Evolutionary conservation across 768 basidiomycete species (phyloP).

Genomic region (Amanita thiersii): DNA sequence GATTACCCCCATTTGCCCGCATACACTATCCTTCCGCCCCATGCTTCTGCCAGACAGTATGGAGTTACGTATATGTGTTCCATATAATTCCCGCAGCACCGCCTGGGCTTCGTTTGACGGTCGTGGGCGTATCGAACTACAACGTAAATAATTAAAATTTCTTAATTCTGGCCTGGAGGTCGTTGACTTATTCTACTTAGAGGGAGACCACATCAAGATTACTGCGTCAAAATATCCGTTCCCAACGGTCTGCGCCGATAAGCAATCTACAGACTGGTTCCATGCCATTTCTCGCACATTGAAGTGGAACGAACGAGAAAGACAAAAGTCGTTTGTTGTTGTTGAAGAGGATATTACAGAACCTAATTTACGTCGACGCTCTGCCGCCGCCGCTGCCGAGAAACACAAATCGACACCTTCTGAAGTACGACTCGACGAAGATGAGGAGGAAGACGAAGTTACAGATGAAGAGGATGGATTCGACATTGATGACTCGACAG

Average conservation of each 20-base stretch:
- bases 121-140: conserved; percentile 89
- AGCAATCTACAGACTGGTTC: conserved; percentile 99
- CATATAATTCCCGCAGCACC: conserved; percentile 95
- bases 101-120: conserved; percentile 99
- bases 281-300: conserved; percentile 91
- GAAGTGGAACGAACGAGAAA: conserved; percentile 98
- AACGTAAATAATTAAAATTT: conserved; percentile 53
- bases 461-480: conserved; percentile 65
- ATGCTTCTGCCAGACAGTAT: conserved; percentile 98
- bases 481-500: conserved; percentile 91
- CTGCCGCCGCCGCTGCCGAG: conserved; percentile 21
- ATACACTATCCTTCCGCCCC: conserved; percentile 96
- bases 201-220: conserved; percentile 99
- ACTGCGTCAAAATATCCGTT: conserved; percentile 96
- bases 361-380: conserved; percentile 14
- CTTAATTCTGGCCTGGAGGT: conserved; percentile 5
- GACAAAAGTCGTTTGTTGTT: conserved; percentile 98
- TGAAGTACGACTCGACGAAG: conserved; percentile 42
- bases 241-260: conserved; percentile 96
- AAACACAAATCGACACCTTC: conserved; percentile 34
- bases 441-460: conserved; percentile 42
- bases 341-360: conserved; percentile 75
- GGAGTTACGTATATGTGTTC: conserved; percentile 98
- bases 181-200: conserved; percentile 31
- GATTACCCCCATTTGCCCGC: conserved; percentile 97